phyloP scores from a whole-genome alignment of 1,139 yeast genomes.

The Yamadazyma epiphylla region DNA sequence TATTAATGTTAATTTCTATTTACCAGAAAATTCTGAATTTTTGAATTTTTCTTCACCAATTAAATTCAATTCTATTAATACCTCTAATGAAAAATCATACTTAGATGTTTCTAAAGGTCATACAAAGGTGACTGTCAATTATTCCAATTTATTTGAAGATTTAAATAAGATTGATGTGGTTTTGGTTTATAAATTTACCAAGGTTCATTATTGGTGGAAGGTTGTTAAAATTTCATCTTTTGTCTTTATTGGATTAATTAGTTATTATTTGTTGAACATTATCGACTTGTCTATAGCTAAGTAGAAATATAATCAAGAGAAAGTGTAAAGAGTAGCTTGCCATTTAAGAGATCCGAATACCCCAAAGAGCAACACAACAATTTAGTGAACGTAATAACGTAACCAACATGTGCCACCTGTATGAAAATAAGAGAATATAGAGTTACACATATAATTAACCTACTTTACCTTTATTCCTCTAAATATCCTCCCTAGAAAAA shows the following conservation, averaged over 20 bases:
- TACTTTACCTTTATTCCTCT: neutral
- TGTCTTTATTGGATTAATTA: slow-evolving; percentile 58
- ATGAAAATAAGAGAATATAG: neutral
- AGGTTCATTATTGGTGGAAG: slow-evolving; percentile 52
- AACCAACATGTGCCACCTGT: neutral
- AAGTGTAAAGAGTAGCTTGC: too few species aligned
- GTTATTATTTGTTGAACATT: slow-evolving; percentile 48
- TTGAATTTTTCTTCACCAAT: slow-evolving; percentile 59
- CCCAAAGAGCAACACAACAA: too few species aligned
- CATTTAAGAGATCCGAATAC: too few species aligned
- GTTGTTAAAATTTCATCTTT: slow-evolving; percentile 66
- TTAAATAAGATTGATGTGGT: slow-evolving; percentile 54
- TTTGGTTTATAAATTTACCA: slow-evolving; percentile 61
- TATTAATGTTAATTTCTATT: slow-evolving; percentile 58
- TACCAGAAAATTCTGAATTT: slow-evolving; percentile 85
- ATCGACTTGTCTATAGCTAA: slow-evolving; percentile 27
- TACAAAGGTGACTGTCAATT: slow-evolving; percentile 64
- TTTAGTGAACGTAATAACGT: too few species aligned
- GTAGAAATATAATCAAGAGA: too few species aligned
- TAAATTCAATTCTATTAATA: slow-evolving; percentile 29
- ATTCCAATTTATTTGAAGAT: slow-evolving; percentile 66
- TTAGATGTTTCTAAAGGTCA: slow-evolving; percentile 80
- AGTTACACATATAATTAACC: neutral
- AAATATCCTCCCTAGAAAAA: slow-evolving; percentile 11
- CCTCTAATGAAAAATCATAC: slow-evolving; percentile 55